Conservation (phyloP, 805 yeast genomes). For the Candida chilensis region DNA sequence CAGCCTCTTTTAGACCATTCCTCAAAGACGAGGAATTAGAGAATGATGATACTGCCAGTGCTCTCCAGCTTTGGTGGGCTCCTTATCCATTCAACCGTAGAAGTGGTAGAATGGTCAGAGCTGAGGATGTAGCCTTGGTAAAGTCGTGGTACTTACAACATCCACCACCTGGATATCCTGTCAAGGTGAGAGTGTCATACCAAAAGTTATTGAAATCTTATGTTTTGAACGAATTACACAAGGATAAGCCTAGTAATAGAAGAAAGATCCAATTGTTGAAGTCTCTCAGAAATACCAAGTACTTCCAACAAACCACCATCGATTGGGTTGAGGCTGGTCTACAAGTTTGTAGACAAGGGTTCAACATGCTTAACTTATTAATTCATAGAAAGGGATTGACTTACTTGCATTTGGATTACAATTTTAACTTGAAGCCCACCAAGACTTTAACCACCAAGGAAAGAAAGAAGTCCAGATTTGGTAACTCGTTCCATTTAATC, state of each 20-base stretch:
- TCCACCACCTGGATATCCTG: slow-evolving; percentile 52
- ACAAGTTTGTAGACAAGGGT: slow-evolving; percentile 89
- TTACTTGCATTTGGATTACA: slow-evolving; percentile 88
- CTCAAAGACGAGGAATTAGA: slow-evolving; percentile 34
- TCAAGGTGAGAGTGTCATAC: slow-evolving; percentile 78
- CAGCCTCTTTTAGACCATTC: slow-evolving; percentile 39
- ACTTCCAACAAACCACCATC: slow-evolving; percentile 81
- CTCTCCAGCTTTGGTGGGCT: slow-evolving; percentile 68
- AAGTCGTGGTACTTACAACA: slow-evolving; percentile 77
- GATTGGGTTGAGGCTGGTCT: slow-evolving; percentile 99
- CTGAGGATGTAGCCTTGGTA: slow-evolving; percentile 82
- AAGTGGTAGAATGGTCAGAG: slow-evolving; percentile 64
- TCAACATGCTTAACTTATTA: slow-evolving; percentile 81
- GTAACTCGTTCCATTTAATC: slow-evolving; percentile 90
- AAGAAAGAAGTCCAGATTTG: slow-evolving; percentile 90
- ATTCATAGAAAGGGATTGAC: slow-evolving; percentile 89
- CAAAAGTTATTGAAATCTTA: slow-evolving; percentile 77
- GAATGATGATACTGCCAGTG: slow-evolving; percentile 36
- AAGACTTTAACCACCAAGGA: slow-evolving; percentile 95
- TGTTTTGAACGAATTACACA: slow-evolving; percentile 65
- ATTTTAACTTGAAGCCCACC: slow-evolving; percentile 92
- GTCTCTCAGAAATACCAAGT: slow-evolving; percentile 69
- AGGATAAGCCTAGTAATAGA: slow-evolving; percentile 26
- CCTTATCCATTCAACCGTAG: slow-evolving; percentile 80
- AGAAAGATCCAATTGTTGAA: slow-evolving; percentile 53